These are phyloP conservation scores for Globisporangium okanoganense DNA, from an alignment of 352 stramenopile genomes.

Conservation along the genomic window DNA sequence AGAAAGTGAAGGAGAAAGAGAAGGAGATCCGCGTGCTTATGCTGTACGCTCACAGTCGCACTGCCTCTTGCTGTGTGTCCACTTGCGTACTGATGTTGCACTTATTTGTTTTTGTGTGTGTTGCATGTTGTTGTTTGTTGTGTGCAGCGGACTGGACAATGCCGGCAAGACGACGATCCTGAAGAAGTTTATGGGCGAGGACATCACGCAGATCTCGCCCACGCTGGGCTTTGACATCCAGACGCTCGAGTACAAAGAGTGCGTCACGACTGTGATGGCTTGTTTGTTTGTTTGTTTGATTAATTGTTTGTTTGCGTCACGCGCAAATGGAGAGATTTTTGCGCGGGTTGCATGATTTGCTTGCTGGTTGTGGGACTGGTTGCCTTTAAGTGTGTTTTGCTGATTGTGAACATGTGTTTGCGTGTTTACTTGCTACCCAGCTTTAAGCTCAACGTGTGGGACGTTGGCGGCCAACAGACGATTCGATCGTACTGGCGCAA, in stretches of 20 bases:
- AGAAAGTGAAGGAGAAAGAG: constrained; percentile 99
- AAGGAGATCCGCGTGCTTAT: constrained; percentile 98
- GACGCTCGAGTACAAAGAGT: constrained; percentile 95
- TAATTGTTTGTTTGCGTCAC: not conserved
- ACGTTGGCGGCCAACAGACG: constrained; percentile 97
- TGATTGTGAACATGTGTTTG: not conserved
- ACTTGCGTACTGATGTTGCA: constrained; percentile 1
- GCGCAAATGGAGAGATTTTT: not conserved
- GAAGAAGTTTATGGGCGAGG: constrained; percentile 96
- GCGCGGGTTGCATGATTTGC: not conserved
- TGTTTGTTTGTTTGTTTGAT: not conserved
- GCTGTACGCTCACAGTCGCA: constrained; percentile 78
- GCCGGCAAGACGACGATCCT: constrained; percentile 99
- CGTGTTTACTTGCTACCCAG: constrained; percentile 6
- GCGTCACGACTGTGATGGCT: constrained; percentile 5
- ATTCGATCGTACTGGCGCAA: constrained; percentile 98
- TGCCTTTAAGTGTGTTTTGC: no score
- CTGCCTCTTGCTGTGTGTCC: not conserved
- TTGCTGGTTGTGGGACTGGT: not conserved
- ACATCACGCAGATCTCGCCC: constrained; percentile 96
- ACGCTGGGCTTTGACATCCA: constrained; percentile 99
- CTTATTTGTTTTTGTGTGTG: constrained; percentile 2
- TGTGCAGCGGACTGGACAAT: constrained; percentile 96
- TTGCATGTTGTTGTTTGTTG: not conserved
- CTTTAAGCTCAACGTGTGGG: constrained; percentile 89